These are phyloP conservation scores for Lichtheimia hyalospora DNA, from an alignment of 371 early-diverging fungal genomes.

Conservation along the genomic window DNA sequence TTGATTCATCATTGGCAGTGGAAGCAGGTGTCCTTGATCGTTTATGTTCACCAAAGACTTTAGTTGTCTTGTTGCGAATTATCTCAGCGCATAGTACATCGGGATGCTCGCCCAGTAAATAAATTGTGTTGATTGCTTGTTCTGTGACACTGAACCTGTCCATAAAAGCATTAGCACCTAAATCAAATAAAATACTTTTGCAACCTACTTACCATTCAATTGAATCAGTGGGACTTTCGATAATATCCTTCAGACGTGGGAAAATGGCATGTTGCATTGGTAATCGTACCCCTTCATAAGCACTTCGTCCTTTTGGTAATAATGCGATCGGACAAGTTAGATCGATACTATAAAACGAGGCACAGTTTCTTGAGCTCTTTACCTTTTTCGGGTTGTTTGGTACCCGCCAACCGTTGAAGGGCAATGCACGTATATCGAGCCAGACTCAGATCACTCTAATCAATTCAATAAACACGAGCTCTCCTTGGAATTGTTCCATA, in stretches of 20 bases:
- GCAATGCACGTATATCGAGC: constrained; percentile 92
- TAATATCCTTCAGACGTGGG: constrained; percentile 56
- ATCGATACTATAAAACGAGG: not conserved
- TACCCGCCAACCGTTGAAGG: constrained; percentile 73
- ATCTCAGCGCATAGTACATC: constrained; percentile 77
- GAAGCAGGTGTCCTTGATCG: constrained; percentile 7
- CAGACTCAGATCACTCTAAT: constrained; percentile 67
- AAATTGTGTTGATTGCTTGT: constrained; percentile 91
- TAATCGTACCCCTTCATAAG: constrained; percentile 66
- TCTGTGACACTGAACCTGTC: constrained; percentile 87
- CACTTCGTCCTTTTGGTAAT: constrained; percentile 29
- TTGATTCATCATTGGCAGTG: constrained; percentile 11
- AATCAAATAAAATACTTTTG: not conserved
- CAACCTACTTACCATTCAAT: constrained; percentile 61
- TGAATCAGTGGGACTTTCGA: constrained; percentile 60
- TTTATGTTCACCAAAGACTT: constrained; percentile 45
- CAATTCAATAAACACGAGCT: not conserved
- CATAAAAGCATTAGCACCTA: constrained; percentile 1
- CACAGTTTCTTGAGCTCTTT: constrained; percentile 12
- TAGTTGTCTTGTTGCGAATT: constrained; percentile 60
- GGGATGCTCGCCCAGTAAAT: constrained; percentile 85
- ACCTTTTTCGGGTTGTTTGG: constrained; percentile 52
- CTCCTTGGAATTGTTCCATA: not conserved
- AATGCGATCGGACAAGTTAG: not conserved
- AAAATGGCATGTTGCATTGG: constrained; percentile 77